Percentiles rank a stretch among this genome's conserved stretches.
Conservation (phyloP, 2,329 filamentous ascomycete species). For the Byssothecium circinans region DNA sequence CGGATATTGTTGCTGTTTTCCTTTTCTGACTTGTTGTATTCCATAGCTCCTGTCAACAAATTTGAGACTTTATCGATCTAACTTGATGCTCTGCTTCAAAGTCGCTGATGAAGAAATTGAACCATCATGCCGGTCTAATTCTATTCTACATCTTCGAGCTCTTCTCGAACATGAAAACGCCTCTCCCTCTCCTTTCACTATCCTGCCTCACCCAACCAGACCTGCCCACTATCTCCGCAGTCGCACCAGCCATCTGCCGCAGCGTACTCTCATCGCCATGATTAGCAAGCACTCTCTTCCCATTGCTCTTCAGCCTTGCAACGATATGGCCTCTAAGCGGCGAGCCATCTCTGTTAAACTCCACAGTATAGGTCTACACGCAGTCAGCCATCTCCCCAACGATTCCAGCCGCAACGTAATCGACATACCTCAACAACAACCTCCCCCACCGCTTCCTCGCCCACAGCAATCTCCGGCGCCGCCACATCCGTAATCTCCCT, state of each 20-base stretch:
- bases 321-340: constrained; percentile 55
- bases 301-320: constrained; percentile 52
- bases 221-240: constrained; percentile 54
- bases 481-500: constrained; percentile 45
- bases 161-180: constrained; percentile 33
- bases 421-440: constrained; percentile 56
- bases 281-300: constrained; percentile 60
- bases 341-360: constrained; percentile 55
- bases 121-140: too few species aligned
- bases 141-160: constrained; percentile 22
- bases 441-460: constrained; percentile 53
- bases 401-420: neutral
- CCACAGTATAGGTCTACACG: constrained; percentile 61
- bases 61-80: too few species aligned
- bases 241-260: constrained; percentile 46
- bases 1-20: too few species aligned
- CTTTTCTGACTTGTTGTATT: too few species aligned
- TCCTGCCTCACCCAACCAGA: constrained; percentile 49
- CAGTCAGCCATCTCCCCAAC: constrained; percentile 3
- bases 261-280: constrained; percentile 56
- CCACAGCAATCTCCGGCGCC: constrained; percentile 42
- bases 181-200: constrained; percentile 26
- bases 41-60: too few species aligned
- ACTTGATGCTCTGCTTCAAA: too few species aligned
- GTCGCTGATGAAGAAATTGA: too few species aligned